These are phyloP conservation scores for Talaromyces sp. DNA, from an alignment of 2,329 filamentous ascomycete species.

Conservation along the genomic window DNA sequence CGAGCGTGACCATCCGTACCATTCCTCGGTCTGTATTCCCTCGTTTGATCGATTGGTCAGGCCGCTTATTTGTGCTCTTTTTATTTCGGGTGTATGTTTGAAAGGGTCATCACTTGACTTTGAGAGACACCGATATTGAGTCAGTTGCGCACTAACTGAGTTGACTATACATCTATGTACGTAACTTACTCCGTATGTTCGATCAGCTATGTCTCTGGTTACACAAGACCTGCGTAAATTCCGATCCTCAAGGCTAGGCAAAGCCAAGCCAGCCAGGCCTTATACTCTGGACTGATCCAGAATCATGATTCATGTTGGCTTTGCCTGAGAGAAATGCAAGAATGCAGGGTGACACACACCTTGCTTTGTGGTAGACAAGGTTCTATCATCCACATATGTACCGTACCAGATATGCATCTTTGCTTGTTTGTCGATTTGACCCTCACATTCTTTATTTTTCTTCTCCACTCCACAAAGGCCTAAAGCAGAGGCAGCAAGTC, in stretches of 20 bases:
- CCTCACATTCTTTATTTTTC: background rate
- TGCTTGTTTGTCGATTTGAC: background rate
- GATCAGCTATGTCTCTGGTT: background rate
- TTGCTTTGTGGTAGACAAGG: background rate
- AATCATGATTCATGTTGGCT: background rate
- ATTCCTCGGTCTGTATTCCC: constrained; percentile 3
- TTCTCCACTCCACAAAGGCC: background rate
- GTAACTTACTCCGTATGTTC: background rate
- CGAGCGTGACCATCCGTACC: background rate
- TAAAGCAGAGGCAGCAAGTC: background rate
- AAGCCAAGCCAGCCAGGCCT: constrained; percentile 3
- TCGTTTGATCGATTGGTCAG: background rate
- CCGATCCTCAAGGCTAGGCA: background rate
- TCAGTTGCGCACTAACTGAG: background rate
- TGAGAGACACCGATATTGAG: background rate
- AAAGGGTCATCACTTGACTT: background rate
- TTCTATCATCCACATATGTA: background rate
- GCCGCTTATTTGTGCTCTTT: constrained; percentile 2
- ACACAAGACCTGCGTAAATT: background rate
- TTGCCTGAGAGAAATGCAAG: background rate
- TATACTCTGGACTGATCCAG: background rate
- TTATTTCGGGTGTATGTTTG: background rate
- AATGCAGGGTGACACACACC: background rate
- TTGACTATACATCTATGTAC: background rate
- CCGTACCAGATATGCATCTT: background rate